phyloP scores from a whole-genome alignment of 805 yeast species.

The Priceomyces fermenticarens region DNA sequence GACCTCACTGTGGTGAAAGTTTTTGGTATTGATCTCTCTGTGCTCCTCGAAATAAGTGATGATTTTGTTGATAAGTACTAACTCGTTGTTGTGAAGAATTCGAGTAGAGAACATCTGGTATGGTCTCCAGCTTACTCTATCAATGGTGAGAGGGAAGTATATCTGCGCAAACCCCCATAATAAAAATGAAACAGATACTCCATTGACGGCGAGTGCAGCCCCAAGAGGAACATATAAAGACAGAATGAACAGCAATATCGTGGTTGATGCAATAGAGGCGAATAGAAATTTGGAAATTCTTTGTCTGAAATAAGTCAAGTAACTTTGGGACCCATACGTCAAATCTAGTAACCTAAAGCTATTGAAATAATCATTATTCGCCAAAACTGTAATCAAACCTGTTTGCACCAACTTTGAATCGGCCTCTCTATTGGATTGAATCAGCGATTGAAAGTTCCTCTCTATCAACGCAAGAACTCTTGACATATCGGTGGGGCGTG shows the following conservation, averaged over 20 bases:
- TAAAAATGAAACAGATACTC: neutral
- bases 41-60: constrained; percentile 41
- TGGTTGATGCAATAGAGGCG: neutral
- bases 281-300: neutral
- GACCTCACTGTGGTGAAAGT: constrained; percentile 34
- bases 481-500: constrained; percentile 13
- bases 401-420: constrained; percentile 9
- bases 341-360: constrained; percentile 26
- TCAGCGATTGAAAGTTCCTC: constrained; percentile 5
- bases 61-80: constrained; percentile 28
- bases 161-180: constrained; percentile 7
- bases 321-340: constrained; percentile 15
- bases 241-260: neutral
- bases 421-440: neutral
- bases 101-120: constrained; percentile 26
- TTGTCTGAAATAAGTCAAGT: constrained; percentile 12
- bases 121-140: constrained; percentile 37
- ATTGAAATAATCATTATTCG: constrained; percentile 24
- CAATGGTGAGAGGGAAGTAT: constrained; percentile 11
- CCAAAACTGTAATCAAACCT: constrained; percentile 17
- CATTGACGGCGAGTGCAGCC: constrained; percentile 4
- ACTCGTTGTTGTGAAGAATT: constrained; percentile 27
- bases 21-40: constrained; percentile 37
- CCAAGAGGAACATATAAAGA: constrained; percentile 9
- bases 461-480: constrained; percentile 9